phyloP scores from a whole-genome alignment of 495 filamentous ascomycete genomes.

The Tuber umbilicatum region DNA sequence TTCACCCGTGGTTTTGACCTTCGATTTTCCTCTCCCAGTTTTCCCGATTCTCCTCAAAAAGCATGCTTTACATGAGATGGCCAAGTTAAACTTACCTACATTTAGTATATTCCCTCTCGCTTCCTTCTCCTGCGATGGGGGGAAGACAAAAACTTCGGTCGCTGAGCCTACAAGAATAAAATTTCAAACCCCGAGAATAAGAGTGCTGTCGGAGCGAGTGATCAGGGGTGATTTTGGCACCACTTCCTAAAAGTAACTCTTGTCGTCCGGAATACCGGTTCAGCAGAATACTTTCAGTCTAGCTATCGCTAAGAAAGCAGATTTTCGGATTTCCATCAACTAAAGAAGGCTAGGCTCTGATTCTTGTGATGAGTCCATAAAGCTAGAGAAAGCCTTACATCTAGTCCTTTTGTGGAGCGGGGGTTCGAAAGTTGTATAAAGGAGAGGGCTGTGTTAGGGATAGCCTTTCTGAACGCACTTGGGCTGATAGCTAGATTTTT shows the following conservation, averaged over 20 bases:
- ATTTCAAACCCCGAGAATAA: neutral
- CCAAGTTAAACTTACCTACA: neutral
- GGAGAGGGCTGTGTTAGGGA: neutral
- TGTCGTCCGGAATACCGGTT: neutral
- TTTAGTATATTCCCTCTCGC: neutral
- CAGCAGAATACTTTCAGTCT: neutral
- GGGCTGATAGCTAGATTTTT: neutral
- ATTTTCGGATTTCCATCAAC: neutral
- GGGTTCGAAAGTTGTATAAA: neutral
- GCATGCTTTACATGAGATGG: neutral
- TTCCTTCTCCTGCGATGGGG: neutral
- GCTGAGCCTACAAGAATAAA: neutral
- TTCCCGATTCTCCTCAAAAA: neutral
- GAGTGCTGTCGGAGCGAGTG: neutral
- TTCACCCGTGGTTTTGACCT: neutral
- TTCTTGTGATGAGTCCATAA: neutral
- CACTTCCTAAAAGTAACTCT: neutral
- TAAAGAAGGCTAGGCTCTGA: neutral
- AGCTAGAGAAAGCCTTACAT: neutral
- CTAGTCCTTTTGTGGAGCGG: neutral
- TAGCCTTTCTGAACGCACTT: neutral
- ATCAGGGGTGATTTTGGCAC: neutral
- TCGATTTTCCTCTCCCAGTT: neutral
- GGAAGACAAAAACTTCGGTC: neutral
- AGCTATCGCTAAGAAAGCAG: neutral